Percentiles rank a stretch among this genome's conserved stretches.
These are phyloP conservation scores for Leccinum imitatum DNA, from an alignment of 768 basidiomycete genomes.

Conservation along the genomic window DNA sequence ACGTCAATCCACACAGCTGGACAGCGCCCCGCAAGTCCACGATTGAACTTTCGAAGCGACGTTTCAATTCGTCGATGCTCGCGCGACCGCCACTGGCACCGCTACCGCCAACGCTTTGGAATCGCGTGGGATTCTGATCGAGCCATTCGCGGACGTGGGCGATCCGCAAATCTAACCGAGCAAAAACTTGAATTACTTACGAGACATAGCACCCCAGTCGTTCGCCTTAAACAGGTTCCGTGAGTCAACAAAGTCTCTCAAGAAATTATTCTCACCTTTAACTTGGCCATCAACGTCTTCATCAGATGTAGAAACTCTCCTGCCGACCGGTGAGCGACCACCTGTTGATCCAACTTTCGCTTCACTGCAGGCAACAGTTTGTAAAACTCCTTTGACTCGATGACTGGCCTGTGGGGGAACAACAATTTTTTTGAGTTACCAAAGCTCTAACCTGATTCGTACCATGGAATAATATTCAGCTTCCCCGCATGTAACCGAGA, in stretches of 20 bases:
- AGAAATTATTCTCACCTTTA: slow-evolving; percentile 43
- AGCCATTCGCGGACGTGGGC: slow-evolving; percentile 54
- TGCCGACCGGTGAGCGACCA: slow-evolving; percentile 47
- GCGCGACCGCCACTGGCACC: slow-evolving; percentile 30
- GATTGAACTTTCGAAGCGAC: slow-evolving; percentile 41
- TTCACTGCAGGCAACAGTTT: slow-evolving; percentile 49
- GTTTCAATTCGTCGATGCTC: slow-evolving; percentile 43
- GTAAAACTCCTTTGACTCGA: slow-evolving; percentile 62
- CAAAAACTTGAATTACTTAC: slow-evolving; percentile 29
- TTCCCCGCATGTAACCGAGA: slow-evolving; percentile 55
- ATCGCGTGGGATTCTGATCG: slow-evolving; percentile 45
- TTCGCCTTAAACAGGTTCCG: slow-evolving; percentile 42
- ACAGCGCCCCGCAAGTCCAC: slow-evolving; percentile 47
- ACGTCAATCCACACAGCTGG: slow-evolving; percentile 50
- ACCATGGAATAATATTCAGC: slow-evolving; percentile 61
- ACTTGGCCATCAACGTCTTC: slow-evolving; percentile 66
- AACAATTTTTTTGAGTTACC: not conserved
- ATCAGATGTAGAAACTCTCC: slow-evolving; percentile 55
- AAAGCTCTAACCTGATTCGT: not conserved
- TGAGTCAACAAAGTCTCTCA: not conserved
- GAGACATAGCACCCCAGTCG: slow-evolving; percentile 64
- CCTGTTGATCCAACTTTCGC: slow-evolving; percentile 46
- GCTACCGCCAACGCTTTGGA: slow-evolving; percentile 29
- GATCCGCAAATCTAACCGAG: slow-evolving; percentile 36
- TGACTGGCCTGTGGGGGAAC: slow-evolving; percentile 45